Conservation (phyloP, 2,329 filamentous ascomycete genomes). For the Trichoderma polysporum region DNA sequence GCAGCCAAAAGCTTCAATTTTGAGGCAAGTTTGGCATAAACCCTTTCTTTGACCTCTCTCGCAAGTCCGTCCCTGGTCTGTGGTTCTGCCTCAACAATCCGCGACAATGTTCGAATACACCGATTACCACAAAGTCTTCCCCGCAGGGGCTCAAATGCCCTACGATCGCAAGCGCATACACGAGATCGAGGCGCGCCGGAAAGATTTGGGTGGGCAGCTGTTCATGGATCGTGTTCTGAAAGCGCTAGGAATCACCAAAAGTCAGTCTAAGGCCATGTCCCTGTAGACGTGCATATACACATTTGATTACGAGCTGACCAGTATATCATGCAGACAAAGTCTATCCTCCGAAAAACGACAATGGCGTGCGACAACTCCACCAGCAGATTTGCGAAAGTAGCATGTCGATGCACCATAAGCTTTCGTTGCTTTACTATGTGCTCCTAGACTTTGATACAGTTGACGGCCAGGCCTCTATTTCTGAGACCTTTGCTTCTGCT, state of each 20-base stretch:
- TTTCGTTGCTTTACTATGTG: constrained; percentile 80
- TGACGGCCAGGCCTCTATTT: constrained; percentile 50
- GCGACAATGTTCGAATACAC: constrained; percentile 60
- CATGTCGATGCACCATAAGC: constrained; percentile 72
- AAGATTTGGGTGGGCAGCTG: constrained; percentile 65
- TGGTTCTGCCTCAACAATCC: neutral
- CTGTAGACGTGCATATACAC: neutral
- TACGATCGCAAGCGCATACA: constrained; percentile 62
- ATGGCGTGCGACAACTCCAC: constrained; percentile 67
- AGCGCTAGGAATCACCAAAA: constrained; percentile 65
- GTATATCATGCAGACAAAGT: constrained; percentile 48
- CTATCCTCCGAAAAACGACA: constrained; percentile 73
- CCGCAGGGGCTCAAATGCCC: constrained; percentile 55
- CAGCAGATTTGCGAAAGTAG: constrained; percentile 63
- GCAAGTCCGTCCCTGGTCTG: neutral
- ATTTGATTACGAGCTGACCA: neutral
- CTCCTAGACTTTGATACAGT: constrained; percentile 69
- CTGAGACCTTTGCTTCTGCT: constrained; percentile 57
- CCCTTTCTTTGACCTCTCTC: neutral
- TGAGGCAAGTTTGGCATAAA: neutral
- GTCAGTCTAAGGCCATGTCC: constrained; percentile 42
- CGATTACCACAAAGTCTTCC: constrained; percentile 68
- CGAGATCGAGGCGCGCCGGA: constrained; percentile 66
- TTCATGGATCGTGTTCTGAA: constrained; percentile 79
- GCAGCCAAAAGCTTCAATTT: neutral